These are phyloP conservation scores for Pythium folliculosum DNA, from an alignment of 352 stramenopile genomes.

Conservation along the genomic window DNA sequence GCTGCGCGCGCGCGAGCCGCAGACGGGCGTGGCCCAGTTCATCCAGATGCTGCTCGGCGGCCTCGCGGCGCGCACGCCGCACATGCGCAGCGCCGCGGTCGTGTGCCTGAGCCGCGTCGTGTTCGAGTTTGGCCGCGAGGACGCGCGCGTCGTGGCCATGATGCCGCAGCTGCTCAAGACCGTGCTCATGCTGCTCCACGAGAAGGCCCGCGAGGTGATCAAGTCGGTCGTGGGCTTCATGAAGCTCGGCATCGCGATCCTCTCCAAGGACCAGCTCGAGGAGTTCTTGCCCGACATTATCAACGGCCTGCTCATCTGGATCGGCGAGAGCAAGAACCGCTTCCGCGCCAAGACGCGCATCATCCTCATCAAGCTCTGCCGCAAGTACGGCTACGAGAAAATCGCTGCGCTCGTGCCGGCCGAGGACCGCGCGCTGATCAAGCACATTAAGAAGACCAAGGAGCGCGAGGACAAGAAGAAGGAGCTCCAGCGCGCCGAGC, in stretches of 20 bases:
- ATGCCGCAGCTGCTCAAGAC: conserved; percentile 92
- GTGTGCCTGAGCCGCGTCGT: conserved; percentile 94
- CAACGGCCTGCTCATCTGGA: conserved; percentile 92
- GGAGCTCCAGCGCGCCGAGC: conserved; percentile 41
- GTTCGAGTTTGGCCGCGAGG: conserved; percentile 92
- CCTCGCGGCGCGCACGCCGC: conserved; percentile 90
- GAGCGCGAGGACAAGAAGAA: conserved; percentile 91
- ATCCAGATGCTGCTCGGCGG: conserved; percentile 93
- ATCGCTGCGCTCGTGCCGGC: conserved; percentile 89
- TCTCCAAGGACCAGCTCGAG: conserved; percentile 88
- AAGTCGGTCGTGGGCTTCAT: conserved; percentile 97
- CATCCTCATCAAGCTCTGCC: conserved; percentile 95
- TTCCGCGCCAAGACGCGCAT: conserved; percentile 95
- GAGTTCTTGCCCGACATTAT: conserved; percentile 92
- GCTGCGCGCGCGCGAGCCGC: conserved; percentile 57
- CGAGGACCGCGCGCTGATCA: conserved; percentile 91
- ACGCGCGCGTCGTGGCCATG: conserved; percentile 61
- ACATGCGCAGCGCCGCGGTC: conserved; percentile 96
- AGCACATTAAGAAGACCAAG: conserved; percentile 96
- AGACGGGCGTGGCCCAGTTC: conserved; percentile 86
- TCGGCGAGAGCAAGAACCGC: conserved; percentile 94
- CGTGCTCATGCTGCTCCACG: conserved; percentile 92
- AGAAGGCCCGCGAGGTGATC: conserved; percentile 95
- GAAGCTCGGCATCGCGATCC: conserved; percentile 93
- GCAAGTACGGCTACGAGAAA: conserved; percentile 93